Base-by-base conservation (phyloP, 352 stramenopile genomes). In the Phytophthora citrophthora region DNA sequence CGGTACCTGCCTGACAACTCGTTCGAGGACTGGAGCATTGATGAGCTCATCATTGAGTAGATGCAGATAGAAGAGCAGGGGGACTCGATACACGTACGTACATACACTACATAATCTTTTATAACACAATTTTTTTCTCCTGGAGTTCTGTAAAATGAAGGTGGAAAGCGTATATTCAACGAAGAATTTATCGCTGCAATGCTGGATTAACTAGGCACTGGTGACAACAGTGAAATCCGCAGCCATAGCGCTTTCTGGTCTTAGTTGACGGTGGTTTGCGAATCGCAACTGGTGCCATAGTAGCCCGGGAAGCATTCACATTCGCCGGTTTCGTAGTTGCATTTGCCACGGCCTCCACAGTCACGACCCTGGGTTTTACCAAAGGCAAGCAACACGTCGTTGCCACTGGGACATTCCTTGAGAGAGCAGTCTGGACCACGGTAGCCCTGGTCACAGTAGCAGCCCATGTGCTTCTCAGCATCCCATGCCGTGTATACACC, bases 31-130 rank as follows among this genome's bases (percentile, higher is more conserved):
- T 99, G 97, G 97, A 93, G 84, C 45, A 98, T 99, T 69, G 96
- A 99, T 69, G 97, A 99, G 71, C 89, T 99, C 48, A 99, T 99
- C 80, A 97, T 99, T 58, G 96, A 99, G 83, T 99, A 98, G 86
- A 75, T 38, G 8, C 24, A 39, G 18, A 53, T 43, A 64, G 58
- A 63, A 24, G 34, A 29, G 48, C 18, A 16, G 39, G 38, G 15
- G 23, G 34, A 47, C 11, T 46, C 32, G 48, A 54, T 46, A 58
- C 46, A 64, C 41, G 26, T 60, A 70, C 46, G 41, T 61, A 54
- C 46, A 70, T 69, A 60, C 54, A 70, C 55, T 56, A 55, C 36
- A 64, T 53, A 31, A 24, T 16, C 45, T 52, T 40, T 52, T 9
- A 13, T 24, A n/a, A 9, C 15, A 34, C 29, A 13, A 13, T 34